phyloP scores from a whole-genome alignment of 116 monocot species.

The Trichopus zeylanicus region DNA sequence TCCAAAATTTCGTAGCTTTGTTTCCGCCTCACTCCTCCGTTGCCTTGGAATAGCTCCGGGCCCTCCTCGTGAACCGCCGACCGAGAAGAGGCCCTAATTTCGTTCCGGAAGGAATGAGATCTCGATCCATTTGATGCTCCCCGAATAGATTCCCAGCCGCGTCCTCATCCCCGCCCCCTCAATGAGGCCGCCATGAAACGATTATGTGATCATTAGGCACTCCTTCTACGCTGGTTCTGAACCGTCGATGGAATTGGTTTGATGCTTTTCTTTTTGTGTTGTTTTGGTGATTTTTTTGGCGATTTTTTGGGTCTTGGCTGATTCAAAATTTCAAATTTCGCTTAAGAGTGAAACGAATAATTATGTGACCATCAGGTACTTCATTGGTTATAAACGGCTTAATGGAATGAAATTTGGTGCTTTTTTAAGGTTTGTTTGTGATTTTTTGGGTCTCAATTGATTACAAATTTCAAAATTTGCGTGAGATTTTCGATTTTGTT shows the following conservation, averaged over 20 bases:
- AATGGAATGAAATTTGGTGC: neutral
- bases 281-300: too few relatives aligned
- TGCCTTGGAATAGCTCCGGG: neutral
- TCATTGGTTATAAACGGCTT: too few relatives aligned
- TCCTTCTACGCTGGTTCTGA: too few relatives aligned
- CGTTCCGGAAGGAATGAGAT: neutral
- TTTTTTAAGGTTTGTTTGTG: neutral
- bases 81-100: conserved; percentile 2
- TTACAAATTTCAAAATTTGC: too few relatives aligned
- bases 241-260: too few relatives aligned
- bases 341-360: too few relatives aligned
- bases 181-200: neutral
- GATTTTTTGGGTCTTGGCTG: too few relatives aligned
- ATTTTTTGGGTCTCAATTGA: too few relatives aligned
- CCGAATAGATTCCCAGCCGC: neutral
- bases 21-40: neutral
- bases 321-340: too few relatives aligned
- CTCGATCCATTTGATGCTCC: neutral
- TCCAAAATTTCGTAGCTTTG: neutral
- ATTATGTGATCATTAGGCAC: neutral
- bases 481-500: too few relatives aligned
- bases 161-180: neutral
- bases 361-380: too few relatives aligned
- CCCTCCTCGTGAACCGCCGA: neutral
- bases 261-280: too few relatives aligned